A percentile compares a stretch with the other conserved stretches of the same genome.
These are phyloP conservation scores for Parasarocladium wereldwijsianum DNA, from an alignment of 2,329 filamentous ascomycete species.

Conservation along the genomic window DNA sequence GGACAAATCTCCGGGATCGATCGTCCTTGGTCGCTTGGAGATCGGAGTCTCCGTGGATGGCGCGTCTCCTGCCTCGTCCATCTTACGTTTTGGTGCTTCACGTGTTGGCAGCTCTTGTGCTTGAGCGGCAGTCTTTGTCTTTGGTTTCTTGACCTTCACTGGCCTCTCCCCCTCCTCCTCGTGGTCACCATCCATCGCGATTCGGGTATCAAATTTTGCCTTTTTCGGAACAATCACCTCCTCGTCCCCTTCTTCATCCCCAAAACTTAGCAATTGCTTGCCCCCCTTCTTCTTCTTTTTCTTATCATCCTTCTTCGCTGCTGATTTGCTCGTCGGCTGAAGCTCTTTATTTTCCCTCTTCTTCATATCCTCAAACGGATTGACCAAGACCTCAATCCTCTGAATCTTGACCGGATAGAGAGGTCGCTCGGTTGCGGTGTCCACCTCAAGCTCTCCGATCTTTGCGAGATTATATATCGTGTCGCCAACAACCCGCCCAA, in stretches of 20 bases:
- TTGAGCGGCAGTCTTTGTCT: slow-evolving; percentile 12
- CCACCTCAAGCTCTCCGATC: slow-evolving; percentile 77
- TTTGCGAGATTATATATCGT: slow-evolving; percentile 93
- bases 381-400: slow-evolving; percentile 59
- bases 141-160: slow-evolving; percentile 14
- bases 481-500: slow-evolving; percentile 81
- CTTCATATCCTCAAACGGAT: slow-evolving; percentile 71
- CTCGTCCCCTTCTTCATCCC: slow-evolving; percentile 45
- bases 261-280: slow-evolving; percentile 68
- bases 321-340: slow-evolving; percentile 22
- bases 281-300: slow-evolving; percentile 60
- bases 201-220: slow-evolving; percentile 62
- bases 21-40: slow-evolving; percentile 6
- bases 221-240: slow-evolving; percentile 52
- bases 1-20: slow-evolving; percentile 8
- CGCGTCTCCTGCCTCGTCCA: slow-evolving; percentile 6
- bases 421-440: slow-evolving; percentile 66
- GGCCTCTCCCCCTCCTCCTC: slow-evolving; percentile 21
- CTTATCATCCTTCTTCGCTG: slow-evolving; percentile 36
- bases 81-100: slow-evolving; percentile 7
- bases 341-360: slow-evolving; percentile 46
- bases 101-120: slow-evolving; percentile 6
- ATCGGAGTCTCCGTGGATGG: slow-evolving; percentile 4
- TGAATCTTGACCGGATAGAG: slow-evolving; percentile 74
- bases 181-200: slow-evolving; percentile 44